Evolutionary conservation across 805 yeast species (phyloP).

Genomic region (Starmerella sirachaensis): DNA sequence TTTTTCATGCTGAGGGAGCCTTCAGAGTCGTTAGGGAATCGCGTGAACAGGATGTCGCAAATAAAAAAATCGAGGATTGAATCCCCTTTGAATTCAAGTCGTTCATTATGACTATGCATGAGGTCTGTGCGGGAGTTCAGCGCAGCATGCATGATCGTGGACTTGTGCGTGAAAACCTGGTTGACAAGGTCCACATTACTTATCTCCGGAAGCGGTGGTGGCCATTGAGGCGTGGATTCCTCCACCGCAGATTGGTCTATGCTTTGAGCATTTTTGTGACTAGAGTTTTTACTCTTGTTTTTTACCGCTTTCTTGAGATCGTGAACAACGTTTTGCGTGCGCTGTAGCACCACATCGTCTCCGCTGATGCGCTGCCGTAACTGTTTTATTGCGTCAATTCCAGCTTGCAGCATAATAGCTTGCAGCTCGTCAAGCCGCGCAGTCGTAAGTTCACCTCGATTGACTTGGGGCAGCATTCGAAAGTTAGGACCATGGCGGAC

Average conservation of each 20-base stretch:
- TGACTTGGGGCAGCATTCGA: conserved; percentile 12
- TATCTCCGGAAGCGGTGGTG: conserved; percentile 65
- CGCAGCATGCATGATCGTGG: conserved; percentile 38
- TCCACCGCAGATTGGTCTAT: neutral
- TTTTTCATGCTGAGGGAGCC: conserved; percentile 69
- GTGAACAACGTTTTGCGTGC: conserved; percentile 1
- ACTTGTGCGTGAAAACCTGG: conserved; percentile 72
- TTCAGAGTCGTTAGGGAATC: conserved; percentile 62
- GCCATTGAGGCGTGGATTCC: conserved; percentile 28
- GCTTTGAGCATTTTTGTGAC: neutral
- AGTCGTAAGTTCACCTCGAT: conserved; percentile 8
- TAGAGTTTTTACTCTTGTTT: conserved; percentile 1
- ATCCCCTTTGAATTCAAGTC: conserved; percentile 86
- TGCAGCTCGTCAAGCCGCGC: conserved; percentile 16
- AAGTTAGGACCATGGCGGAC: conserved; percentile 22
- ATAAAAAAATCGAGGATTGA: conserved; percentile 64
- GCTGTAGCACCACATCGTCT: conserved; percentile 6
- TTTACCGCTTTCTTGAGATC: conserved; percentile 7
- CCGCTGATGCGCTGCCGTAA: conserved; percentile 6
- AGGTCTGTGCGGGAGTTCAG: conserved; percentile 47
- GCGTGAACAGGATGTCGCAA: conserved; percentile 51
- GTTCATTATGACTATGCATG: conserved; percentile 61
- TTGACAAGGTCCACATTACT: conserved; percentile 45
- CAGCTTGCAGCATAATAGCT: conserved; percentile 12
- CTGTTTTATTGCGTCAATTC: conserved; percentile 3